These are phyloP conservation scores for Erythrobasidium hasegawianum DNA, from an alignment of 1,284 basidiomycete genomes.

Conservation along the genomic window DNA sequence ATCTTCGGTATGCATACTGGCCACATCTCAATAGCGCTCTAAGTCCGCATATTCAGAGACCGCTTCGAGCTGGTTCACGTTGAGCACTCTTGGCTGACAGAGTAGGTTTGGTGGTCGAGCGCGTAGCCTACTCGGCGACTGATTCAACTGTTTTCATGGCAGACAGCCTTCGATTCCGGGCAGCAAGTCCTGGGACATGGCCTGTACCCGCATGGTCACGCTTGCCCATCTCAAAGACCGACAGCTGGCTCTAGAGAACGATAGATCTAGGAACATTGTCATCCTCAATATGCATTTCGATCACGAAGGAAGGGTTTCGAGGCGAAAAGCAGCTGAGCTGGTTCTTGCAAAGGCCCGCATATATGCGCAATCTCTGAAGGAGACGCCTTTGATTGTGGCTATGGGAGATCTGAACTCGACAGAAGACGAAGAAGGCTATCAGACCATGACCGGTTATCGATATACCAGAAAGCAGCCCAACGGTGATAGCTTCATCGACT, in stretches of 20 bases:
- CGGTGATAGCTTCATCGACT: not conserved
- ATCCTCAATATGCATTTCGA: slow-evolving; percentile 43
- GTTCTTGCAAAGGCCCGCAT: slow-evolving; percentile 27
- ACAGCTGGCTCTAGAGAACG: slow-evolving; percentile 1
- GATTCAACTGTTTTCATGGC: no score
- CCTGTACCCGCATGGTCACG: slow-evolving; percentile 39
- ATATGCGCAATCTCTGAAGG: not conserved
- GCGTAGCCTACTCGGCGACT: no score
- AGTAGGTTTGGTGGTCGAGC: no score
- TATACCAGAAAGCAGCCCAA: slow-evolving; percentile 18
- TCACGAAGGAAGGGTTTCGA: slow-evolving; percentile 39
- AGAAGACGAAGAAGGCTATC: slow-evolving; percentile 39
- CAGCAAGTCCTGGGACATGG: slow-evolving; percentile 42
- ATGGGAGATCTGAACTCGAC: slow-evolving; percentile 44
- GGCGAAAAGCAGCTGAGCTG: slow-evolving; percentile 38
- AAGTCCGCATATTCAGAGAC: slow-evolving; percentile 11
- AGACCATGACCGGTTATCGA: slow-evolving; percentile 37
- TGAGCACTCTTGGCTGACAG: slow-evolving; percentile 42
- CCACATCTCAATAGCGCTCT: no score
- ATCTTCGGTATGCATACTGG: slow-evolving; percentile 32
- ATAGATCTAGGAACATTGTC: slow-evolving; percentile 20
- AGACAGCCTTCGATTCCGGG: slow-evolving; percentile 39
- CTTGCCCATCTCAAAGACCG: slow-evolving; percentile 9
- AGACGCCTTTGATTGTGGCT: slow-evolving; percentile 36
- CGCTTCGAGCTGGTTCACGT: slow-evolving; percentile 36